Percentiles rank a stretch among this genome's conserved stretches.
Conservation (phyloP, 768 basidiomycete genomes). For the Vararia minispora region DNA sequence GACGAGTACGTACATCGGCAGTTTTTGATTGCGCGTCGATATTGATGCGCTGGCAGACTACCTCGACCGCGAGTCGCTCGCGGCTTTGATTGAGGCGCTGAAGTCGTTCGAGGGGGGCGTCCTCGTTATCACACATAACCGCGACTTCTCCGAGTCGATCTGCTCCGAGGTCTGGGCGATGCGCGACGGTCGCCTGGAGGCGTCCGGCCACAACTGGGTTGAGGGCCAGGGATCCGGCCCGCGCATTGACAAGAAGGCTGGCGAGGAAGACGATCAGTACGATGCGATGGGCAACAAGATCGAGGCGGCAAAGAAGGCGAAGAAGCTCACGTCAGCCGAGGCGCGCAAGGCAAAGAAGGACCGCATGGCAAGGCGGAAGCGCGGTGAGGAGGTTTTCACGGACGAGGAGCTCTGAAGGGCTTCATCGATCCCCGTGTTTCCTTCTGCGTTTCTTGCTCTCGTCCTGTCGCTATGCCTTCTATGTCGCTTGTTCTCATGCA, state of each 20-base stretch:
- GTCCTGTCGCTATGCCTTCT: slow-evolving; percentile 5
- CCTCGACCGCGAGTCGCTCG: slow-evolving; percentile 98
- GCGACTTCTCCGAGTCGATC: slow-evolving; percentile 97
- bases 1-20: slow-evolving; percentile 47
- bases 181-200: slow-evolving; percentile 92
- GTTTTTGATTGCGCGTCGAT: not conserved
- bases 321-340: slow-evolving; percentile 78
- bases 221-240: slow-evolving; percentile 95
- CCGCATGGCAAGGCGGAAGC: slow-evolving; percentile 82
- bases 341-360: slow-evolving; percentile 94
- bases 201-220: slow-evolving; percentile 99
- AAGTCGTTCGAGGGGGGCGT: slow-evolving; percentile 99
- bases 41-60: slow-evolving; percentile 49
- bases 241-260: slow-evolving; percentile 89
- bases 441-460: slow-evolving; percentile 4
- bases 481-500: not conserved
- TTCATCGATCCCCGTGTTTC: not conserved
- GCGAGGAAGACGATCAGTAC: slow-evolving; percentile 82
- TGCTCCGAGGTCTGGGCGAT: slow-evolving; percentile 99
- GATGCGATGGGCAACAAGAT: slow-evolving; percentile 99
- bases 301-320: slow-evolving; percentile 69
- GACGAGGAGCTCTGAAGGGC: slow-evolving; percentile 40
- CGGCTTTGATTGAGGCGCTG: slow-evolving; percentile 95
- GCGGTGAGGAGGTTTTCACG: slow-evolving; percentile 62
- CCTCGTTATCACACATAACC: slow-evolving; percentile 94